Evolutionary conservation across 441 rosid species (phyloP), one percentile per base, ranked within the genome.

Genomic region (Populus hybrid): DNA sequence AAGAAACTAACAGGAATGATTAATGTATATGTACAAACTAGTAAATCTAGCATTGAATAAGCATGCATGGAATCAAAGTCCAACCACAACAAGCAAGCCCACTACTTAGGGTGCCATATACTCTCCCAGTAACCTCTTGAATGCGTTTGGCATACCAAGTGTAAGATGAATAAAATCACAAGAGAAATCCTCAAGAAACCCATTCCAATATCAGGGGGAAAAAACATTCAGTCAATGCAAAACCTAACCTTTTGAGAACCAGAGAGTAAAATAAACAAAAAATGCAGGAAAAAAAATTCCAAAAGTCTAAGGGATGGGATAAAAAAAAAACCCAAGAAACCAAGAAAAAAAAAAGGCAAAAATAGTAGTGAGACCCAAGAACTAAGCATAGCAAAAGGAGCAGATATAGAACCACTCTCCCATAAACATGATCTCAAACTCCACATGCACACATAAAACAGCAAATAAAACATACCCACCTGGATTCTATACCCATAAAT

Each of bases 391-490:
- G 28, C 21, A 64, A 23, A n/a, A 23, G 9, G 10, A 64, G 26
- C 23, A 64, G 26, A n/a, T 3, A n/a, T 16, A 29, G 26, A 36
- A 64, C 18, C 35, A 29, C 29, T 20, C n/a, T 36, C 26, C 64
- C 45, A 16, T 59, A 68, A 69, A 61, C 31, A 11, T 71, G 79
- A 71, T 42, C 80, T 71, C 75, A 71, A 65, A 42, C 61, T 63
- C 68, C 53, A 66, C 80, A 78, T 72, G 76, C 76, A 78, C 68
- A 66, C 53, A 64, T 42, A 72, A 42, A 12, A 29, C 65, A 71
- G 42, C 80, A 71, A 71, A 77, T 45, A 71, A 77, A 59, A 64
- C 20, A 63, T n/a, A 71, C 23, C 71, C 71, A 71, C 75, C 23
- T 42, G 71, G n/a, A 64, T 31, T 38, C 64, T 5, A 64, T 9